Evolutionary conservation across 208 protist species (phyloP), one percentile per base, ranked within the genome.

Genomic region (Tetramitus jugosus): DNA sequence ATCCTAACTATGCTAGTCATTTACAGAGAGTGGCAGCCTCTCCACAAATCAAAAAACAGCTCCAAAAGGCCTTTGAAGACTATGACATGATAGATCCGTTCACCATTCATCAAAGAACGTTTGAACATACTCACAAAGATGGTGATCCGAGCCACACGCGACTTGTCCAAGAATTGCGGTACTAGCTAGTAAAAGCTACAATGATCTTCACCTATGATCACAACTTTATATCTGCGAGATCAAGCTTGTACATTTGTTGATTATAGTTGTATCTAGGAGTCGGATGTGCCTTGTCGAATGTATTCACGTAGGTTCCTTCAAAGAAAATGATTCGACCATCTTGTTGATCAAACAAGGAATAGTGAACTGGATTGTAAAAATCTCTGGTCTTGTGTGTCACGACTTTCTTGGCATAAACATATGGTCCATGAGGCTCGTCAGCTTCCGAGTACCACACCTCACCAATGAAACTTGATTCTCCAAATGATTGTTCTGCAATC

Each of bases 181-280:
- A n/a, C n/a, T n/a, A n/a, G n/a, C n/a, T n/a, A n/a, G n/a, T n/a
- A n/a, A n/a, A n/a, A n/a, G n/a, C n/a, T n/a, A n/a, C n/a, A n/a
- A n/a, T n/a, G n/a, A n/a, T n/a, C n/a, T n/a, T n/a, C n/a, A n/a
- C n/a, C n/a, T n/a, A n/a, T n/a, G n/a, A n/a, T n/a, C n/a, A 56
- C 20, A 56, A 20, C 20, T 20, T 56, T 26, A 56, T 56, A 20
- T 71, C 33, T 13, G 4, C 23, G 1, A 74, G 3, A 74, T 74
- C 29, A 39, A 74, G 37, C 39, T 43, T 43, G 37, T 74, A 53
- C 26, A 74, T 37, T 56, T 56, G 40, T 74, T 74, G 67, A 53
- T 74, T 74, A 53, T 74, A 74, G 10, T 74, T 37, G 20, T 74
- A 74, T 39, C 8, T 53, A n/a, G 67, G 67, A 23, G 42, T 52